Evolutionary conservation across 2,329 filamentous ascomycete genomes (phyloP).

Genomic region (Fusarium subglutinans): DNA sequence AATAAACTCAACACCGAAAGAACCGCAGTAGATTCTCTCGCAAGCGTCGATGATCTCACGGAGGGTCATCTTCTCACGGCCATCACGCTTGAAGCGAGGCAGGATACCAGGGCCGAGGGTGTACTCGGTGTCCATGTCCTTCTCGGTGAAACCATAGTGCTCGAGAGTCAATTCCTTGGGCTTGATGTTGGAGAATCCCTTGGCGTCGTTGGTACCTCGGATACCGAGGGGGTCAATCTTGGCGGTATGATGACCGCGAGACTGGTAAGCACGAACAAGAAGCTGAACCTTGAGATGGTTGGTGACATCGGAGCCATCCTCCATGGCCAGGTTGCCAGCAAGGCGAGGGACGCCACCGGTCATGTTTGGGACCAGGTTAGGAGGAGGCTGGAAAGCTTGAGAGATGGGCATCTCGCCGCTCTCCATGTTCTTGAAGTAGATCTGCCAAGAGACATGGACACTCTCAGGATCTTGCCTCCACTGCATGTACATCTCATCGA

Average conservation of each 20-base stretch:
- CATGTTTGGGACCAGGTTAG: constrained; percentile 86
- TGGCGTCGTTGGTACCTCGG: constrained; percentile 65
- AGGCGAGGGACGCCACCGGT: constrained; percentile 80
- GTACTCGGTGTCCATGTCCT: constrained; percentile 92
- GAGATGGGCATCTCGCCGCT: constrained; percentile 97
- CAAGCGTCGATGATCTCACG: constrained; percentile 93
- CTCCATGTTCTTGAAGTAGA: constrained; percentile 99
- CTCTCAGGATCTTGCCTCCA: constrained; percentile 95
- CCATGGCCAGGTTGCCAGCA: constrained; percentile 73
- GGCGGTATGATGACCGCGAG: constrained; percentile 97
- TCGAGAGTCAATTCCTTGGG: constrained; percentile 93
- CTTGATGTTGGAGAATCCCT: constrained; percentile 86
- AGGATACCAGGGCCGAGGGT: constrained; percentile 93
- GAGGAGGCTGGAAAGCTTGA: constrained; percentile 95
- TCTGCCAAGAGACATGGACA: constrained; percentile 98
- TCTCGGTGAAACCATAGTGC: constrained; percentile 94
- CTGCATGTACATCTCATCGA: constrained; percentile 99
- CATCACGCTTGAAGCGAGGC: constrained; percentile 89
- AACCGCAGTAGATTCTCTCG: constrained; percentile 95
- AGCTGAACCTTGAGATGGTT: constrained; percentile 99
- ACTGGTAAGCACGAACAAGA: constrained; percentile 96
- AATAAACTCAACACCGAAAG: constrained; percentile 98
- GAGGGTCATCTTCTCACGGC: constrained; percentile 94
- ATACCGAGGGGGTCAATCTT: constrained; percentile 97
- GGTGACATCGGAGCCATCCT: constrained; percentile 82